Evolutionary conservation across 495 filamentous ascomycete genomes (phyloP), one percentile per base, ranked within the genome.

Genomic region (Daldinia decipiens): DNA sequence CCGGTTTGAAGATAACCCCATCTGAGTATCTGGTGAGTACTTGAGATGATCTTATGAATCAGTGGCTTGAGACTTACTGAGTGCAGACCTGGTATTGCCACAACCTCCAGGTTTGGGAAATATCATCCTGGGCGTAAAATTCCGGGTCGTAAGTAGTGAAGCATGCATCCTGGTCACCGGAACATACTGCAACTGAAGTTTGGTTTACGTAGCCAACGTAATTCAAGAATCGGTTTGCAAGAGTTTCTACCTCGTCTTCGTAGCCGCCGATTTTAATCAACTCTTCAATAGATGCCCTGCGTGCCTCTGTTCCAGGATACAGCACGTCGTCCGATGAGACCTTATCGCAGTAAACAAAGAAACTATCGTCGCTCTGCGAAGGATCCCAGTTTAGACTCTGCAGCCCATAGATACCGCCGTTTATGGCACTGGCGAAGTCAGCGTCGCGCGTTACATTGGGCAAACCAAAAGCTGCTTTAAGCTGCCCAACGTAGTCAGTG

Each of bases 1-100:
- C 91, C 91, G 5, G 89, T 90, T 70, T 86, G 83, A 26, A 91
- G 84, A 78, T 85, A 93, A 34, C 91, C 91, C 90, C 90, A 94
- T 87, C 82, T 75, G 78, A 73, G 69, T 75, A 83, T 15, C 5
- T 15, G 32, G 60, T 75, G 71, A 79, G 70, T 61, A 74, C 15
- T 32, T 12, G 50, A 56, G 15, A 21, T 8, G 4, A 47, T 36
- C 24, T 39, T 24, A 26, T 40, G 15, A 61, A 47, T 63, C 19
- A 38, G 27, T 6, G 13, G 67, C n/a, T 29, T 7, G 21, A 34
- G 31, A 61, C 80, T 71, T 72, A 82, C 79, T 83, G 81, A 32
- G 80, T 81, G 77, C 82, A 84, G 60, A 78, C 76, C 62, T 84
- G 82, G 53, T 91, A 93, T 15, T 80, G 76, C 89, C 90, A 92